Base-by-base conservation (phyloP, 306 rosid species). In the Pterocarpus macrocarpus region DNA sequence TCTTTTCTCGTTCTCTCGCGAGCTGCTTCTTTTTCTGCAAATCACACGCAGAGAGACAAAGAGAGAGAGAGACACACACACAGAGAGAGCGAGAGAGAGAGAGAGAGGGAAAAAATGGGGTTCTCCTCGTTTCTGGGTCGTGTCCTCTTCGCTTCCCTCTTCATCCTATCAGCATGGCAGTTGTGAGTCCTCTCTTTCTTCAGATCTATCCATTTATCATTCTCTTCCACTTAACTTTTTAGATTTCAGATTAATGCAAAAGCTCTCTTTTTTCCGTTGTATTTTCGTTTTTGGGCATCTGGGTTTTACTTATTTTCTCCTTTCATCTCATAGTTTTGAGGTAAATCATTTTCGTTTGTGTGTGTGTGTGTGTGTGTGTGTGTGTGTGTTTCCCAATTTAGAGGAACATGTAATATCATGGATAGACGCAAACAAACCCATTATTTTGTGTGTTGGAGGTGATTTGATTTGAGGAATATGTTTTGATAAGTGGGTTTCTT, bases 141-240 rank as follows among this genome's bases (percentile, higher is more conserved):
- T 8, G 88, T 94, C 65, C 94, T 94, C 75, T 94, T 94, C 80
- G 97, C 98, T 58, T 89, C 97, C 61, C 74, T 94, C 88, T 94
- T 94, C 91, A 91, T 94, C 86, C 92, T 92, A 85, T 92, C 97
- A 28, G 98, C 98, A 2, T 90, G 94, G 91, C 97, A 92, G 87
- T 87, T 90, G 98, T 92, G 41, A 81, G 83, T 59, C 16, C 74
- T 63, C 73, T 58, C 69, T 22, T 64, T 36, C 78, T 17, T 2
- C 80, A 78, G 85, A 86, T 91, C 91, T 75, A 59, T 22, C 8
- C 2, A 15, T 67, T 50, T 78, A 9, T 68, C 6, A 4, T 43
- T 64, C 9, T 36, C 47, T 14, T 39, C 1, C 8, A 36, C 16
- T n/a, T 11, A 17, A 0, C 50, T n/a, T 8, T 67, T 6, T n/a